Evolutionary conservation across 2,329 filamentous ascomycete genomes (phyloP), one percentile per base, ranked within the genome.

Genomic region (Huntiella savannae): DNA sequence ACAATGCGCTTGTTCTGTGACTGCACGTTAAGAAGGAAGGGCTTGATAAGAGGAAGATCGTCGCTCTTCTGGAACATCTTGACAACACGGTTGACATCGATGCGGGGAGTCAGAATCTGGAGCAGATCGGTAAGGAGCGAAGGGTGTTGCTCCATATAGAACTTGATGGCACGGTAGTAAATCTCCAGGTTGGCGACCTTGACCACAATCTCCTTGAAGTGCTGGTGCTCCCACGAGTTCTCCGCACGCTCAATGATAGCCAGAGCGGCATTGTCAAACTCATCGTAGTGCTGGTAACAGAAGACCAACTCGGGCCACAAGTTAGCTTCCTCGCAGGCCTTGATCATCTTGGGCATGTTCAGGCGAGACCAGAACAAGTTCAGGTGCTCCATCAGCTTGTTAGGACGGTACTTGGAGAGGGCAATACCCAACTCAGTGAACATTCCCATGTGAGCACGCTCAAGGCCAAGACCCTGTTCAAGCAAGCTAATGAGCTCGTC

Each of bases 131-230:
- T 98, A 53, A 98, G 68, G 40, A 98, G 73, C 10, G 88, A 84
- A 33, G 91, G 91, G 61, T 98, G 91, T 64, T 98, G 85, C 65
- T 96, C 85, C 36, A 98, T 76, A 63, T 96, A 96, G 66, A 95
- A 95, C 68, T 88, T 93, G 59, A 96, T 73, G 22, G 84, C 85
- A 46, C 88, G 83, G 71, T 98, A 98, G 70, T 96, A 98, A 57
- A 98, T 98, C 65, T 98, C 92, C 58, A 98, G 67, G 66, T 98
- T 98, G 57, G 87, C 84, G 53, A 95, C 88, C 74, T 98, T 98
- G 65, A 94, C 78, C 48, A 94, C 73, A 44, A 93, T 96, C 60
- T 98, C 92, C 72, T 98, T 98, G 78, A 98, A 98, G 42, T 92
- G 91, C 61, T 95, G 86, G 66, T 98, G 91, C 62, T 98, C 92